Evolutionary conservation across 2,329 filamentous ascomycete species (phyloP), one percentile per base, ranked within the genome.

Genomic region (Trichoderma aggressivum): DNA sequence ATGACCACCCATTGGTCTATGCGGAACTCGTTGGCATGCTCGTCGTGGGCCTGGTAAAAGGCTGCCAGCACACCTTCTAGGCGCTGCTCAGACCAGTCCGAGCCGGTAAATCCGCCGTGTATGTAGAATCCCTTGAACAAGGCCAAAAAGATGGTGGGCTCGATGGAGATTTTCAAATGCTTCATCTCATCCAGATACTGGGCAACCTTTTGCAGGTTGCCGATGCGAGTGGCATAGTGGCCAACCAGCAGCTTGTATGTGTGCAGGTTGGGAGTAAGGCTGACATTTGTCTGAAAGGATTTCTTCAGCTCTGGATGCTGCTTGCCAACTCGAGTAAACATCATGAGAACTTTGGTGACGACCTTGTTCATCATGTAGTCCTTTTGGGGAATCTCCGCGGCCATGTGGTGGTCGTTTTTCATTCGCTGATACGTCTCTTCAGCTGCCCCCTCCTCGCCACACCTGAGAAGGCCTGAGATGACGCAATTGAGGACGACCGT

Each of bases 401-500:
- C 75, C 61, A 81, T 76, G 39, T 81, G 78, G 71, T 90, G 84
- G 32, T 89, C 83, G 2, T 81, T 82, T 79, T 94, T 94, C 94
- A 99, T 98, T 72, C 90, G 90, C 71, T 89, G 84, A 76, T 98
- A 98, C 12, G 97, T 89, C 72, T 91, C 87, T 75, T 95, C 90
- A 3, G 94, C 96, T 0, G 93, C 90, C 7, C 86, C 82, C 50
- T 91, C 88, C 77, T 99, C 94, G 53, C 91, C 91, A 16, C 91
- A 90, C 70, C 89, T 86, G 56, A 98, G 85, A 24, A 98, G 86
- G 2, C 94, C 90, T 0, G 90, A 86, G 73, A 98, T 92, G 76
- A 98, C 90, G 75, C 92, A 93, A 78, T 98, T 98, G 79, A 98
- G 86, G 16, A 94, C 91, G 3, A 92, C 86, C 0, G 93, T 94